These are phyloP conservation scores for Cenococcum geophilum DNA, from an alignment of 495 filamentous ascomycete species.

Conservation along the genomic window DNA sequence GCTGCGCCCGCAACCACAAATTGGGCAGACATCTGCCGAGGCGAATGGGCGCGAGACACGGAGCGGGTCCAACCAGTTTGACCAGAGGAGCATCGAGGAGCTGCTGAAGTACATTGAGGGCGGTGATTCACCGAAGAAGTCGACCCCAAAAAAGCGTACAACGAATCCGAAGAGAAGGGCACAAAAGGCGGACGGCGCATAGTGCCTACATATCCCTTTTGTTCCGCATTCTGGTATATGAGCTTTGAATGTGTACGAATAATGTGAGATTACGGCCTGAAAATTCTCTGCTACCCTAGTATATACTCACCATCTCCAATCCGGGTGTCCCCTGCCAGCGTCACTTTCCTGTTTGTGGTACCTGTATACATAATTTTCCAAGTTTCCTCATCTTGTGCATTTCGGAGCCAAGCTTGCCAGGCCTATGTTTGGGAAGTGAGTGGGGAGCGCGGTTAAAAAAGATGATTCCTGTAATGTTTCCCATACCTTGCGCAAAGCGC, in stretches of 20 bases:
- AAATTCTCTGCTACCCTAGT: not conserved
- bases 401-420: not conserved
- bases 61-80: slow-evolving; percentile 42
- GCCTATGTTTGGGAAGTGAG: no score
- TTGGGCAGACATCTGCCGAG: slow-evolving; percentile 43
- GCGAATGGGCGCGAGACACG: slow-evolving; percentile 38
- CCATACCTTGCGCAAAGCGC: no score
- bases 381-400: not conserved
- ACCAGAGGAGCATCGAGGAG: slow-evolving; percentile 77
- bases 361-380: not conserved
- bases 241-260: not conserved
- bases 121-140: slow-evolving; percentile 52
- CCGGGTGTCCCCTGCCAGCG: not conserved
- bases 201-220: not conserved
- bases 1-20: slow-evolving; percentile 45
- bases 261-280: not conserved
- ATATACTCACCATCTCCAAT: not conserved
- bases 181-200: slow-evolving; percentile 15
- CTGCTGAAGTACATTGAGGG: slow-evolving; percentile 83
- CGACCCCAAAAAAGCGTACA: slow-evolving; percentile 64
- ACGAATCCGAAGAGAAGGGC: slow-evolving; percentile 68
- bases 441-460: no score
- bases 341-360: not conserved
- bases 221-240: not conserved
- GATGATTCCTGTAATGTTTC: no score